A percentile compares a stretch with the other conserved stretches of the same genome.
These are phyloP conservation scores for Bipolaris bicolor DNA, from an alignment of 2,329 filamentous ascomycete species.

Conservation along the genomic window DNA sequence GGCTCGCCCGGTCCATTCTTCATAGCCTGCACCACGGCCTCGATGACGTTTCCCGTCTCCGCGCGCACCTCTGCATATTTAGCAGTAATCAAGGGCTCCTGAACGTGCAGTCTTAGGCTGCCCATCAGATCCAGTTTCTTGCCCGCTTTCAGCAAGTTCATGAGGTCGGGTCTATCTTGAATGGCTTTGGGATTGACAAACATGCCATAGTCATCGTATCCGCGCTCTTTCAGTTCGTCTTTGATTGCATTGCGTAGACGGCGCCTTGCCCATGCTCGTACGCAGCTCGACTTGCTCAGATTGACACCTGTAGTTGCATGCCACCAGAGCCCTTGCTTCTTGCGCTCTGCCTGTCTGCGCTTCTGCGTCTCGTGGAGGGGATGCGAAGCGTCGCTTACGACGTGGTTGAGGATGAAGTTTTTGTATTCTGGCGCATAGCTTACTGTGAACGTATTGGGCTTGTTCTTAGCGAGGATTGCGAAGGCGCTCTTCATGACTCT, in stretches of 20 bases:
- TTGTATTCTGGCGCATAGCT: conserved; percentile 33
- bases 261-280: conserved; percentile 41
- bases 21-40: conserved; percentile 12
- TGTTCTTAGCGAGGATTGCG: conserved; percentile 20
- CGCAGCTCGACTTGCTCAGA: conserved; percentile 40
- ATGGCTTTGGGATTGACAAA: conserved; percentile 16
- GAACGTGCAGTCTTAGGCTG: conserved; percentile 34
- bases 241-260: conserved; percentile 40
- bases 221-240: conserved; percentile 36
- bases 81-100: conserved; percentile 31
- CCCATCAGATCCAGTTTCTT: conserved; percentile 28
- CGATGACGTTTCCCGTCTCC: conserved; percentile 29
- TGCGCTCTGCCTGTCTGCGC: conserved; percentile 26
- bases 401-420: conserved; percentile 29
- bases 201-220: conserved; percentile 38
- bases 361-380: conserved; percentile 32
- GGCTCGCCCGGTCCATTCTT: background rate
- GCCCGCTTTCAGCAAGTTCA: conserved; percentile 8
- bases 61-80: conserved; percentile 35
- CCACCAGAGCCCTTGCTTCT: conserved; percentile 43
- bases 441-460: conserved; percentile 28
- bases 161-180: conserved; percentile 1
- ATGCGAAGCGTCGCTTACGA: conserved; percentile 32
- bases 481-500: conserved; percentile 26
- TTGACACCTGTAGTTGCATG: conserved; percentile 31